Evolutionary conservation across 148 eudicot genomes (phyloP).

Genomic region (Tetragonia tetragonoides): DNA sequence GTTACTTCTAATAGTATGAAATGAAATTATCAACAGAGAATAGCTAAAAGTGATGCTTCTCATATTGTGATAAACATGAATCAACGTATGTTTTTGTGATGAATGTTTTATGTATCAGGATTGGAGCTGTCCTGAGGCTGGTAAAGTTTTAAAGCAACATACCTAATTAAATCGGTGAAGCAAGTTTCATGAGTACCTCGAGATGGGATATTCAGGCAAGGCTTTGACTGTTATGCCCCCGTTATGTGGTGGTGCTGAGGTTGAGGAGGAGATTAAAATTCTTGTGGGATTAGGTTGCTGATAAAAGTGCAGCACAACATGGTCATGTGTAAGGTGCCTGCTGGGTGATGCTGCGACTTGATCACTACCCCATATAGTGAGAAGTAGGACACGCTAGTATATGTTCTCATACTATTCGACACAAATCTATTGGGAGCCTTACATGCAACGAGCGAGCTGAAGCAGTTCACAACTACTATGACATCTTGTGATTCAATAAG

Average conservation of each 20-base stretch:
- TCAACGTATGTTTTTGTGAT: background rate
- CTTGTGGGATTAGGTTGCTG: too few species aligned
- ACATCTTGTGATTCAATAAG: too few species aligned
- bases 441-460: too few species aligned
- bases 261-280: conserved; percentile 25
- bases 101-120: conserved; percentile 38
- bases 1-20: background rate
- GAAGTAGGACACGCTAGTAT: too few species aligned
- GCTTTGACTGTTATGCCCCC: conserved; percentile 21
- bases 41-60: background rate
- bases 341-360: too few species aligned
- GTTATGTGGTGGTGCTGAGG: background rate
- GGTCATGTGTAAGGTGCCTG: too few species aligned
- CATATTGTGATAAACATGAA: background rate
- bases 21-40: background rate
- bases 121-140: conserved; percentile 87
- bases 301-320: conserved; percentile 19
- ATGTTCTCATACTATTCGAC: too few species aligned
- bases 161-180: conserved; percentile 74
- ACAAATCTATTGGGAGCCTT: too few species aligned
- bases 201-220: conserved; percentile 41
- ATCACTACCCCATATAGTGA: too few species aligned
- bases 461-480: too few species aligned
- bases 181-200: conserved; percentile 64
- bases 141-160: conserved; percentile 66